Evolutionary conservation across 306 rosid genomes (phyloP), one percentile per base, ranked within the genome.

Genomic region (Fagus sylvatica): DNA sequence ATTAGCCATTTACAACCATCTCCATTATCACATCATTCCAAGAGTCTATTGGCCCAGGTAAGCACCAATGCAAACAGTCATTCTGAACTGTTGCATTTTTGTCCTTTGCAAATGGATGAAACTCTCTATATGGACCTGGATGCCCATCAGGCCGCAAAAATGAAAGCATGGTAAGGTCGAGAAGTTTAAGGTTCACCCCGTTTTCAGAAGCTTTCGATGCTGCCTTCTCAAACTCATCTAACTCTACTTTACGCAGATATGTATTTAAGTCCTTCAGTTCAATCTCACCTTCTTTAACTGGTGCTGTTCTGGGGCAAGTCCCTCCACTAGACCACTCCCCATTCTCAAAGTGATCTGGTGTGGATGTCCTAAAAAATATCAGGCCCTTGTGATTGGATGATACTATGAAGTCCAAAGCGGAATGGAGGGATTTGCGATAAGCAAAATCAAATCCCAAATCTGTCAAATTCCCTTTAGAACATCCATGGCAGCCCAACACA

Each of bases 11-110:
- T 19, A 90, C 77, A 48, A 91, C 61, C 91, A 96, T 96, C 73
- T 87, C 87, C 99, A 93, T 96, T 42, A 96, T 74, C 62, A 96
- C 79, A 56, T 96, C 98, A 64, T 91, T 96, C 99, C 99, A 96
- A 34, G 91, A 78, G 65, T 96, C 98, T 33, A 96, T 93, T 22
- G 99, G 98, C 41, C 99, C 99, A 0, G 99, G 99, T 34, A 93
- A 86, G 83, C 99, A 96, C 99, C 99, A 96, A 80, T 96, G 99
- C 86, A 96, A 67, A 81, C 99, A 96, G 89, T 96, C 99, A 51
- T 64, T 91, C 89, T 86, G 97, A 43, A 91, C 88, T 71, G 82
- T 81, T 12, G 83, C 90, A 36, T 87, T 84, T 80, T 84, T 65
- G 71, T 62, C 87, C 12, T 71, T 74, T 4, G 86, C 96, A 79